phyloP scores from a whole-genome alignment of 1,139 yeast genomes.

The Yamadazyma kanchanaburiensis region DNA sequence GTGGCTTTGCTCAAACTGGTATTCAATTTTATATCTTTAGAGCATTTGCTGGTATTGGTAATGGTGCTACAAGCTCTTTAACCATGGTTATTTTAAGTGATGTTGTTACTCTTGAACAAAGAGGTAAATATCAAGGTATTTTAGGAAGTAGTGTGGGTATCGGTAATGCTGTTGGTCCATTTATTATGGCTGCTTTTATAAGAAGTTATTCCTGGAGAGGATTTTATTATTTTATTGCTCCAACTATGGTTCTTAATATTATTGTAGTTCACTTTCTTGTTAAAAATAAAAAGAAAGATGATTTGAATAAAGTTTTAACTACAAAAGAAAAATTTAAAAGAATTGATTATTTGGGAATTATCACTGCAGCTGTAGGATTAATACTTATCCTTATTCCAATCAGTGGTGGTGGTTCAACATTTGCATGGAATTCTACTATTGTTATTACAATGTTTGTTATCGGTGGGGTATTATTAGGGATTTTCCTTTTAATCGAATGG shows the following conservation, averaged over 20 bases:
- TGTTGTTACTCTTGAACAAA: slow-evolving; percentile 37
- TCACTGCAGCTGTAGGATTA: slow-evolving; percentile 42
- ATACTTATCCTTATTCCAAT: slow-evolving; percentile 45
- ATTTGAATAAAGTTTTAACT: slow-evolving; percentile 19
- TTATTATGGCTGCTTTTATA: slow-evolving; percentile 48
- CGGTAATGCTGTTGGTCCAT: slow-evolving; percentile 53
- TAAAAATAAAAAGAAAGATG: slow-evolving; percentile 14
- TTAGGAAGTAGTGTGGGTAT: slow-evolving; percentile 45
- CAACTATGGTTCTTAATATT: slow-evolving; percentile 28
- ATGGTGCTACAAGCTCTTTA: slow-evolving; percentile 40
- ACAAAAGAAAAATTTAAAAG: slow-evolving; percentile 31
- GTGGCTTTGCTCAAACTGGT: slow-evolving; percentile 40
- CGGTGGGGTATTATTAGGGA: slow-evolving; percentile 40
- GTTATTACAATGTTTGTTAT: slow-evolving; percentile 46
- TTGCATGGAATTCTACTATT: slow-evolving; percentile 46
- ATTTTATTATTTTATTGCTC: slow-evolving; percentile 42
- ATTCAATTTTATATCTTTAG: slow-evolving; percentile 38
- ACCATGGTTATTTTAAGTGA: slow-evolving; percentile 42
- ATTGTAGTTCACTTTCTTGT: slow-evolving; percentile 22
- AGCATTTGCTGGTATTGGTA: slow-evolving; percentile 43
- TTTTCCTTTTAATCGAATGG: slow-evolving; percentile 47
- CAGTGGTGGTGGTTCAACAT: slow-evolving; percentile 56
- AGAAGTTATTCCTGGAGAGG: slow-evolving; percentile 45
- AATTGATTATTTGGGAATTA: slow-evolving; percentile 50
- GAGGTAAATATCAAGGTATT: slow-evolving; percentile 43